A percentile compares a stretch with the other conserved stretches of the same genome.
These are phyloP conservation scores for Cryomyces minteri DNA, from an alignment of 495 filamentous ascomycete species.

Conservation along the genomic window DNA sequence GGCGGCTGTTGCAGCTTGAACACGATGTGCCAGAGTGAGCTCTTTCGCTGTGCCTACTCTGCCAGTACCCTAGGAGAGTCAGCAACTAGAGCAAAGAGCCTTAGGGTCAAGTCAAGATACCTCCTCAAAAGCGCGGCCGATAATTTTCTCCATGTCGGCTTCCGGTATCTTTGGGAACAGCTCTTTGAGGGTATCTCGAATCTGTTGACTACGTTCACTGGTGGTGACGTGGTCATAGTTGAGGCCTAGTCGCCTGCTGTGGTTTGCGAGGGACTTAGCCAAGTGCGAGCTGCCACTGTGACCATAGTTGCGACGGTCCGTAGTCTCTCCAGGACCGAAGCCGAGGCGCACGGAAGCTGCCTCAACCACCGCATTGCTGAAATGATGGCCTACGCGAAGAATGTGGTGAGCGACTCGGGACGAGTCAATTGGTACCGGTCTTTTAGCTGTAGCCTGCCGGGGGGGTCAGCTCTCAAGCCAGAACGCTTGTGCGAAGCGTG, in stretches of 20 bases:
- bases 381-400: constrained; percentile 68
- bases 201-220: constrained; percentile 48
- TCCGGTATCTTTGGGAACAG: constrained; percentile 76
- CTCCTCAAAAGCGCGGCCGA: constrained; percentile 70
- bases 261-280: not conserved
- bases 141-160: constrained; percentile 55
- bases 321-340: constrained; percentile 21
- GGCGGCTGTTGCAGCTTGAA: constrained; percentile 67
- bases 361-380: constrained; percentile 36
- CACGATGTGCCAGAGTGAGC: constrained; percentile 50
- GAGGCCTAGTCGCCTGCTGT: constrained; percentile 1
- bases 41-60: constrained; percentile 53
- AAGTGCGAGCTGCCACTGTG: constrained; percentile 16
- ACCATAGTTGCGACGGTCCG: constrained; percentile 8
- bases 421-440: no score
- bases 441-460: no score
- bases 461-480: no score
- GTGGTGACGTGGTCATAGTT: constrained; percentile 23
- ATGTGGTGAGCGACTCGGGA: constrained; percentile 35
- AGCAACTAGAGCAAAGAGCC: constrained; percentile 4
- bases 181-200: constrained; percentile 55
- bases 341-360: constrained; percentile 31
- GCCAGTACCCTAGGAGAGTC: constrained; percentile 23
- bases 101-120: constrained; percentile 22
- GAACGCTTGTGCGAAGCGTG: no score